Conservation (phyloP, 495 filamentous ascomycete species). For the Aspergillus sclerotiicarbonarius region DNA sequence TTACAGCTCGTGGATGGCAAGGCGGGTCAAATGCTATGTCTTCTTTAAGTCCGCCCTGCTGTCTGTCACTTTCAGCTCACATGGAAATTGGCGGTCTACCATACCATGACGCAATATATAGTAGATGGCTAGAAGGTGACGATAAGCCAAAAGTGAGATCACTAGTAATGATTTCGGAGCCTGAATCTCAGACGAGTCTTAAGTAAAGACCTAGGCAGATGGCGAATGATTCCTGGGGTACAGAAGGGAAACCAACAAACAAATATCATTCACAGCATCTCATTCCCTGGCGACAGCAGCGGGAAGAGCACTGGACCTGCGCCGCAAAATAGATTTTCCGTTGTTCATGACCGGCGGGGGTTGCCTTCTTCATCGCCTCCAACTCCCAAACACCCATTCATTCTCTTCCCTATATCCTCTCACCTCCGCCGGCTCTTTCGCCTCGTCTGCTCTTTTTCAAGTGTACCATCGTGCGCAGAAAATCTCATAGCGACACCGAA, state of each 20-base stretch:
- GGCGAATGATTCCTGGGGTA: not conserved
- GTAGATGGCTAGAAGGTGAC: not conserved
- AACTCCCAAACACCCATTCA: constrained; percentile 7
- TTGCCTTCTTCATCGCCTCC: constrained; percentile 17
- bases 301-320: constrained; percentile 13
- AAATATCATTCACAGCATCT: too few relatives aligned
- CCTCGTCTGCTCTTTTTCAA: not conserved
- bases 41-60: constrained; percentile 57
- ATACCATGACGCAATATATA: constrained; percentile 48
- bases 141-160: not conserved
- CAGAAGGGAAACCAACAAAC: too few relatives aligned
- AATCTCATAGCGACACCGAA: not conserved
- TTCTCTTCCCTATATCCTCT: constrained; percentile 12
- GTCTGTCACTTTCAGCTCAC: not conserved
- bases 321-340: constrained; percentile 47
- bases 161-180: not conserved
- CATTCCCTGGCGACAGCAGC: not conserved
- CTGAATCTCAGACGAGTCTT: not conserved
- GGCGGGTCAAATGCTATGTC: constrained; percentile 73
- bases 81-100: constrained; percentile 9
- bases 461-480: not conserved
- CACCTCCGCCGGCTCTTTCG: not conserved
- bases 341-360: constrained; percentile 26
- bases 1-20: constrained; percentile 84
- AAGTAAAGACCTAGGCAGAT: not conserved